Conservation (phyloP, 2,329 filamentous ascomycete species). For the Amauroascus verrucosus region DNA sequence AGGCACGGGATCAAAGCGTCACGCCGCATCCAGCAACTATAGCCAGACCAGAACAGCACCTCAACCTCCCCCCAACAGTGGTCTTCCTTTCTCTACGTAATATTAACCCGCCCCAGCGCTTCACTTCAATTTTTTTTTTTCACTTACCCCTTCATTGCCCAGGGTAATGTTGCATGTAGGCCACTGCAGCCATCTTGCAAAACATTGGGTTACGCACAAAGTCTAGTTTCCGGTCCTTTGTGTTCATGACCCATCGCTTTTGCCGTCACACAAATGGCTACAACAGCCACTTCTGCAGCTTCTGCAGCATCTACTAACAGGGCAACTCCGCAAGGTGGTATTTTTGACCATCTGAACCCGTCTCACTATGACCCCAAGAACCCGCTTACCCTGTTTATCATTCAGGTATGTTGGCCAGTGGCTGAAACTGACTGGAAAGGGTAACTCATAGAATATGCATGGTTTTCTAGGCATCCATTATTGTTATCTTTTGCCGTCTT, state of each 20-base stretch:
- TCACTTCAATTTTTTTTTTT: neutral
- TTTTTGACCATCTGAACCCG: conserved; percentile 62
- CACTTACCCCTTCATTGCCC: neutral
- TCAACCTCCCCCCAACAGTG: neutral
- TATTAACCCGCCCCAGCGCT: too few species aligned
- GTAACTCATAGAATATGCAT: neutral
- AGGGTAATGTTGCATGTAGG: neutral
- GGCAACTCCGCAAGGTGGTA: conserved; percentile 51
- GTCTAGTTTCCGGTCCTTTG: neutral
- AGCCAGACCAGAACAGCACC: neutral
- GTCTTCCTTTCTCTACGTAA: too few species aligned
- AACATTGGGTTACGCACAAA: neutral
- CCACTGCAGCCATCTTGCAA: neutral
- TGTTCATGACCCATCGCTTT: conserved; percentile 9
- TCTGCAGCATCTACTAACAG: conserved; percentile 24
- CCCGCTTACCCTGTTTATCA: conserved; percentile 65
- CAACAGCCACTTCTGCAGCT: conserved; percentile 11
- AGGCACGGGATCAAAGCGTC: neutral
- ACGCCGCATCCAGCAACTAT: neutral
- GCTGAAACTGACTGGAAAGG: neutral
- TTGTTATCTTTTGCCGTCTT: conserved; percentile 63
- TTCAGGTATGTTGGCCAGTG: conserved; percentile 46
- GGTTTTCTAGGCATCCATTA: conserved; percentile 52
- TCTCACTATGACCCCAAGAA: conserved; percentile 58
- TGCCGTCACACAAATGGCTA: conserved; percentile 7